Evolutionary conservation across 1,284 basidiomycete species (phyloP).

Genomic region (Trametes sp.): DNA sequence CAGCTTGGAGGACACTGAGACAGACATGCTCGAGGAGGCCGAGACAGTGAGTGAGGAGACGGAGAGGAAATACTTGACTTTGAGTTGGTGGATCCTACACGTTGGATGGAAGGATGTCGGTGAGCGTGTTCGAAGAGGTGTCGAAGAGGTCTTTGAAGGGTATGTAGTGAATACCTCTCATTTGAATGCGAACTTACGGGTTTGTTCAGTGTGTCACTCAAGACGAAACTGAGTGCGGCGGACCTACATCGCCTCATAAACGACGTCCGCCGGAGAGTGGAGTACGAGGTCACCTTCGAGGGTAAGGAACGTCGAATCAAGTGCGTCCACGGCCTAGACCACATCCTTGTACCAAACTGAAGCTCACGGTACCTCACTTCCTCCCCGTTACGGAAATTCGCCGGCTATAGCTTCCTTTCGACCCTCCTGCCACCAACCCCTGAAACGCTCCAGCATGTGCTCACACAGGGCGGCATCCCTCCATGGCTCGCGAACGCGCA

Average conservation of each 20-base stretch:
- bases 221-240: conserved; percentile 69
- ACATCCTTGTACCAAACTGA: background rate
- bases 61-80: conserved; percentile 82
- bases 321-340: conserved; percentile 43
- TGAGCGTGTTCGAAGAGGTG: conserved; percentile 73
- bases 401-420: conserved; percentile 66
- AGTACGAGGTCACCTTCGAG: conserved; percentile 73
- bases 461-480: conserved; percentile 66
- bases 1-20: conserved; percentile 39
- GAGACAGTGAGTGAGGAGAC: conserved; percentile 59
- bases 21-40: conserved; percentile 43
- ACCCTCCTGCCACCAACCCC: conserved; percentile 76
- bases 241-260: conserved; percentile 75
- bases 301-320: conserved; percentile 64
- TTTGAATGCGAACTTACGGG: conserved; percentile 4
- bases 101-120: conserved; percentile 88
- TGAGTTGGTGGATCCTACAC: conserved; percentile 92
- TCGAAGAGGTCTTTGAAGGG: conserved; percentile 84
- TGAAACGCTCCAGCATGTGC: conserved; percentile 71
- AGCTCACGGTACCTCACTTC: background rate
- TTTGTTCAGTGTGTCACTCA: conserved; percentile 73
- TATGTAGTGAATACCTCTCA: conserved; percentile 46
- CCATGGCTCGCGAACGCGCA: conserved; percentile 36
- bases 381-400: conserved; percentile 5
- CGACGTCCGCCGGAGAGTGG: conserved; percentile 78